A percentile compares a stretch with the other conserved stretches of the same genome.
phyloP scores from a whole-genome alignment of 2,329 filamentous ascomycete genomes.

The Ceratocystis albifundus region DNA sequence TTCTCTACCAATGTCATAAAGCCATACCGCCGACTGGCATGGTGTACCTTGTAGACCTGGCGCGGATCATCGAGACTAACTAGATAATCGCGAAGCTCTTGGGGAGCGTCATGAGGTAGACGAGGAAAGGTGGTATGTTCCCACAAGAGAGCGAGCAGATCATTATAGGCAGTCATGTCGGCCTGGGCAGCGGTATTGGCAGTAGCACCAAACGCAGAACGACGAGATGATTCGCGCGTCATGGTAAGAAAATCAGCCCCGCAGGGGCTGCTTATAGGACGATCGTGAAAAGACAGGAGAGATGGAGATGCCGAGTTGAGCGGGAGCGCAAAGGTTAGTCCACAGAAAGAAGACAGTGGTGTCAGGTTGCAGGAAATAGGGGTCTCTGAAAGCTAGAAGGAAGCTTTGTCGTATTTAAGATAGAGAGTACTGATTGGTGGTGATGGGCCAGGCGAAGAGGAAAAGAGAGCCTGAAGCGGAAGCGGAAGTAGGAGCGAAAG shows the following conservation, averaged over 20 bases:
- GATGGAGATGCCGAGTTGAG: not conserved
- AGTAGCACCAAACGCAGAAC: constrained; percentile 13
- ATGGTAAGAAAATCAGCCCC: constrained; percentile 12
- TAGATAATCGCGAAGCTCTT: constrained; percentile 44
- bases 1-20: constrained; percentile 58
- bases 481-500: no score
- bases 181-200: not conserved
- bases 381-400: no score
- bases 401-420: no score
- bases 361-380: no score
- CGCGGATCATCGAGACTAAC: constrained; percentile 51
- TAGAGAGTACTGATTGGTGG: no score
- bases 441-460: no score
- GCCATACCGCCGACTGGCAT: constrained; percentile 48
- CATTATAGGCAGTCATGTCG: constrained; percentile 31
- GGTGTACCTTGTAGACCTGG: constrained; percentile 49
- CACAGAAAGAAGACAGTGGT: no score
- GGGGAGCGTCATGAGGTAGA: constrained; percentile 49
- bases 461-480: no score
- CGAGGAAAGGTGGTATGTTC: constrained; percentile 48
- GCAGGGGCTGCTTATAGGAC: not conserved
- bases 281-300: not conserved
- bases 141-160: constrained; percentile 49
- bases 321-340: not conserved
- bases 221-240: constrained; percentile 21